Base-by-base conservation (phyloP, 768 basidiomycete genomes). In the Stropharia rugosoannulata region DNA sequence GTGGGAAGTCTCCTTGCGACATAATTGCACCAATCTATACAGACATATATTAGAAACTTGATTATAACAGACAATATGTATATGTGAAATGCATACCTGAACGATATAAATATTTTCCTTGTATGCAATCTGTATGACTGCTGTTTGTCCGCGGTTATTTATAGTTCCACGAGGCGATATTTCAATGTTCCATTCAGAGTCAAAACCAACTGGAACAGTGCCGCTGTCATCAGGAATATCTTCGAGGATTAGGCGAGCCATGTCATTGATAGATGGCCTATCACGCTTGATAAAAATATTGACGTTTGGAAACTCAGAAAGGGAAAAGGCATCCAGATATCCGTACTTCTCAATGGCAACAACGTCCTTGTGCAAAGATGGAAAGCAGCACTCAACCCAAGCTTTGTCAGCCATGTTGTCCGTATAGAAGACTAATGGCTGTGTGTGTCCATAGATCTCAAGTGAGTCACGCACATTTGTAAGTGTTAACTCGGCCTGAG, bases 331-430 rank as follows among this genome's bases (percentile, higher is more conserved):
- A 2, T 62, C 38, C 15, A 71, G 63, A 18, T 68, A 39, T 0
- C 41, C 41, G 51, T 67, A 60, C 55, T 71, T 66, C 27, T 69
- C 65, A 29, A 64, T 49, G 0, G 61, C 55, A 2, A 51, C 38
- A n/a, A 64, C 58, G 45, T 51, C 53, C 1, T 40, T n/a, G 10
- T 41, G 48, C 18, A 68, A 62, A 1, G 62, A 62, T 0, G 62
- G 59, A 35, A 68, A 69, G 3, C 56, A 57, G 0, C 32, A 15
- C 41, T 62, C 61, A 12, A 64, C 57, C 10, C 62, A 64, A 1
- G 54, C 45, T 49, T 68, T 70, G 43, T 73, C 71, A 0, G 59
- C 45, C 47, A 72, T 64, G 42, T 64, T 70, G 43, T 74, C 69
- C 0, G 70, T 72, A 54, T 64, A 72, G 11, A 71, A 51, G 5